Base-by-base conservation (phyloP, 441 rosid genomes). In the Geranium incanum region DNA sequence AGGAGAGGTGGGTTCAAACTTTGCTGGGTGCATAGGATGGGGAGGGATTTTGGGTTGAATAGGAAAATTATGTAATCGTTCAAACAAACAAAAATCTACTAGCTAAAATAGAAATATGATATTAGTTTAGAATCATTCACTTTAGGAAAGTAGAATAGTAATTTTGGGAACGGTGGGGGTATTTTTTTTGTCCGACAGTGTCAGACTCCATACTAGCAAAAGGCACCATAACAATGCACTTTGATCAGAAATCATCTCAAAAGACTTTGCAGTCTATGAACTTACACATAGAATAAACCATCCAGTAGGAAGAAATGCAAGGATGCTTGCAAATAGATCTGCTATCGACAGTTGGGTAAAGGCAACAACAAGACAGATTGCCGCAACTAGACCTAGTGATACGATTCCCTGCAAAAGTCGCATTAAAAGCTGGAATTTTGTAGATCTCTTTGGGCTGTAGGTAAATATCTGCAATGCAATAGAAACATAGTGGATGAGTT, bases 271-370 rank as follows among this genome's bases (percentile, higher is more conserved):
- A n/a, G 23, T 23, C 66, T 60, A 60, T 12, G 13, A 69, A 80
- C 97, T 92, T 74, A 95, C 99, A 6, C 81, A 93, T 16, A 93
- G 86, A 75, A 95, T 89, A 79, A 89, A 96, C 99, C 99, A 95
- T 70, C 97, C 98, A 21, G 99, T 95, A 23, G 99, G 97, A 69
- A 91, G 64, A 75, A 95, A 95, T 69, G 98, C 99, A 78, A 93
- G 76, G 69, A 93, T 75, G 83, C 84, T 78, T 71, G 99, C 98
- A 74, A 95, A 87, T 75, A 95, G 74, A 75, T 95, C 99, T 2
- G 85, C 16, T 48, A 93, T 77, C 19, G 97, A 70, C 73, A 95
- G 78, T 0, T 45, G 0, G 1, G 96, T 87, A 8, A 86, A 41
- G 7, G 73, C 86, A 57, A 91, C 84, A 3, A 98, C 97, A 76